Conservation (phyloP, 192 early-diverging fungal species). For the Coemansia sp. region DNA sequence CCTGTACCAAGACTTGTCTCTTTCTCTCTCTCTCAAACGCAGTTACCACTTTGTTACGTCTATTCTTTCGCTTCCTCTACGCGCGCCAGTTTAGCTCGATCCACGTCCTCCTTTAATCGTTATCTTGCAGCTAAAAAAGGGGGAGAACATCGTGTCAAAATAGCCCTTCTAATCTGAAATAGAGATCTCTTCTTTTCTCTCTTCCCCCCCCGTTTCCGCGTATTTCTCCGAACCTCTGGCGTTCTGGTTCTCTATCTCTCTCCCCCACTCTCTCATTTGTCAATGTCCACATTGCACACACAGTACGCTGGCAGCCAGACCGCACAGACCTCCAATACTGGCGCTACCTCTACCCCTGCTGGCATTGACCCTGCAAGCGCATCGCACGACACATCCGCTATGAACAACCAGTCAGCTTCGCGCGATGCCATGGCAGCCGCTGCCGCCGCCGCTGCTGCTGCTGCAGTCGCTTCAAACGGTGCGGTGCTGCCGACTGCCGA, state of each 20-base stretch:
- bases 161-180: slow-evolving; percentile 6
- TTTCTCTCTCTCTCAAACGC: slow-evolving; percentile 9
- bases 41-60: slow-evolving; percentile 16
- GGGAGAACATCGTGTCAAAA: background rate
- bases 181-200: slow-evolving; percentile 3
- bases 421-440: slow-evolving; percentile 48
- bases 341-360: slow-evolving; percentile 19
- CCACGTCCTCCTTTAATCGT: slow-evolving; percentile 5
- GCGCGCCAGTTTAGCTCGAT: too few relatives aligned
- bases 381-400: slow-evolving; percentile 21
- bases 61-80: background rate
- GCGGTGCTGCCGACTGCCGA: slow-evolving; percentile 31
- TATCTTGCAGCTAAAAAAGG: slow-evolving; percentile 9
- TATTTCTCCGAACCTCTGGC: background rate
- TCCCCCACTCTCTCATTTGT: background rate
- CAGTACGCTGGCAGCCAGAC: slow-evolving; percentile 50
- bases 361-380: slow-evolving; percentile 28
- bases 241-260: background rate
- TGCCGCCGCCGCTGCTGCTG: slow-evolving; percentile 33
- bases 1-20: slow-evolving; percentile 1
- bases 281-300: slow-evolving; percentile 55
- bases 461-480: slow-evolving; percentile 25
- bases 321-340: slow-evolving; percentile 18
- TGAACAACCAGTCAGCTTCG: slow-evolving; percentile 31
- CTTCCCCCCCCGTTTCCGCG: background rate